Evolutionary conservation across 192 early-diverging fungal species (phyloP).

Genomic region (Gaertneriomyces sp.): DNA sequence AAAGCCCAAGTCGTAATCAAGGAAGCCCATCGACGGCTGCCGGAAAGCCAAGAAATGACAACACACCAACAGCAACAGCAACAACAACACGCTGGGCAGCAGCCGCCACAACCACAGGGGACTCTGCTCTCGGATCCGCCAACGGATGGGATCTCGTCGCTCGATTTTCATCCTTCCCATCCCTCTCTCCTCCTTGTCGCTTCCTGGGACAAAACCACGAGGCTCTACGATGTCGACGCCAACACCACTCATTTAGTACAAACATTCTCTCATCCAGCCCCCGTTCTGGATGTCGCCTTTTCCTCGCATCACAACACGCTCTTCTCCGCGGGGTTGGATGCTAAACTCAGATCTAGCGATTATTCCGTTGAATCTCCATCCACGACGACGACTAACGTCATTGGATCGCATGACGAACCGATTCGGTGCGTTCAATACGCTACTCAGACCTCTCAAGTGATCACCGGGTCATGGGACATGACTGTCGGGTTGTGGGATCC

Average conservation of each 20-base stretch:
- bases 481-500: conserved; percentile 76
- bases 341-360: conserved; percentile 40
- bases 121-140: conserved; percentile 54
- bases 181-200: conserved; percentile 68
- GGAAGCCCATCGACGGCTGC: not conserved
- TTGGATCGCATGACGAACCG: conserved; percentile 80
- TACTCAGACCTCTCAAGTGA: conserved; percentile 42
- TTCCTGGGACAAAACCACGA: conserved; percentile 85
- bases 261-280: conserved; percentile 60
- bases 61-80: not conserved
- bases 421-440: conserved; percentile 65
- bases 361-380: not conserved
- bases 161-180: conserved; percentile 69
- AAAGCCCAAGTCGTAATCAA: too few relatives aligned
- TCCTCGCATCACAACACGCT: conserved; percentile 45
- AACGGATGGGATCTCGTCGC: conserved; percentile 74
- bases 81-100: not conserved
- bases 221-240: conserved; percentile 46
- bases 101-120: too few relatives aligned
- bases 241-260: conserved; percentile 51
- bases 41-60: too few relatives aligned
- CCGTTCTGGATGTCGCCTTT: conserved; percentile 81
- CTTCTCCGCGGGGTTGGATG: conserved; percentile 75
- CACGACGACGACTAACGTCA: conserved; percentile 49
- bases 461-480: conserved; percentile 93